Evolutionary conservation across 495 filamentous ascomycete genomes (phyloP), one percentile per base, ranked within the genome.

Genomic region (Ascobolus immersus): DNA sequence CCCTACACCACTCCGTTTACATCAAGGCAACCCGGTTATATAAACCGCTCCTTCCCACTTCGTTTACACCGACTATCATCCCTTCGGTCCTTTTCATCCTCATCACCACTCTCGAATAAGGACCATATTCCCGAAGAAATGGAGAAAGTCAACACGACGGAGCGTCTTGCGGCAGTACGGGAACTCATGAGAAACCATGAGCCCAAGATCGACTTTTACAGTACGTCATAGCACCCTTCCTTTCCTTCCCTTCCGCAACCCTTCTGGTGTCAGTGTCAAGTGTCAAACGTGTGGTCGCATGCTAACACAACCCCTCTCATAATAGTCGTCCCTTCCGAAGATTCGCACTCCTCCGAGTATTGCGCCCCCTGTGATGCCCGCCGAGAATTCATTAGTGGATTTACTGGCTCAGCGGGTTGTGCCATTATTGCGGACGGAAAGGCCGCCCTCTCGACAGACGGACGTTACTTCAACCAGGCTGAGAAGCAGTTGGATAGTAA

Each of bases 391-490:
- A 90, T 94, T 39, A 82, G 70, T 28, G 89, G 89, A 24, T 99
- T 99, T 53, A 77, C 77, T 34, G 89, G 89, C 17, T 99, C 89
- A 21, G 82, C 89, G 11, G 89, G 89, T 29, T 89, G 74, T 20
- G 89, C 84, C 17, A 71, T 94, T 31, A 59, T 99, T 30, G 90
- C 81, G 13, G 60, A 64, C 27, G 73, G 77, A 36, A 81, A 82
- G 52, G 89, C 89, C 1, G 77, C 81, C 13, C 58, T 99, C 24
- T 75, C 84, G 15, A 99, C 89, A 19, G 89, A 99, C 52, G 89
- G 89, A 15, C 73, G 89, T 27, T 99, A 99, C 55, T 94, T 94
- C 61, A 94, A 93, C 55, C 89, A 99, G 53, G 89, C 89, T 29
- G 58, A 69, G 28, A 75, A 86, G 45, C 84, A 99, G 52, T 65